phyloP scores from a whole-genome alignment of 768 basidiomycete species.

The Dacryopinax spathularia region DNA sequence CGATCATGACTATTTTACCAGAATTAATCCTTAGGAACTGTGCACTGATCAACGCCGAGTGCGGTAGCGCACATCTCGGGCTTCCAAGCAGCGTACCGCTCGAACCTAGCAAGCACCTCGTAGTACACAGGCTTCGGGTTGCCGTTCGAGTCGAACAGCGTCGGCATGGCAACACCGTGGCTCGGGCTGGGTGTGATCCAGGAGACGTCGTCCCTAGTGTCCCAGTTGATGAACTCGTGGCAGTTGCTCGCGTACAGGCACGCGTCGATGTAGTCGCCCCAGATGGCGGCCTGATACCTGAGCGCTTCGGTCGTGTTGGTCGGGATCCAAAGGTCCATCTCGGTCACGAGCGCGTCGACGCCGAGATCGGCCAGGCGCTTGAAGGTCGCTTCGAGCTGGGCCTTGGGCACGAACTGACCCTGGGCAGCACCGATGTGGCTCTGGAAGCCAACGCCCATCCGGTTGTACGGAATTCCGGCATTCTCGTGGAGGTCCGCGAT shows the following conservation, averaged over 20 bases:
- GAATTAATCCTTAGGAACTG: not conserved
- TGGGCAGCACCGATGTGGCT: not conserved
- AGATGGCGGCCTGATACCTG: constrained; percentile 6
- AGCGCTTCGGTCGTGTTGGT: constrained; percentile 6
- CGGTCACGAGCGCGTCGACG: constrained; percentile 8
- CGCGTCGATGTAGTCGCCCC: constrained; percentile 4
- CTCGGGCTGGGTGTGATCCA: constrained; percentile 4
- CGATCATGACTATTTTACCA: too few relatives aligned
- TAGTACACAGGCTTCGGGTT: constrained; percentile 10
- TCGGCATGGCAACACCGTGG: not conserved
- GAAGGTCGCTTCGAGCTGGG: constrained; percentile 5
- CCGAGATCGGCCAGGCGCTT: constrained; percentile 4
- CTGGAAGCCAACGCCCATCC: constrained; percentile 7
- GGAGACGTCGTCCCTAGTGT: constrained; percentile 8
- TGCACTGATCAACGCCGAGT: not conserved
- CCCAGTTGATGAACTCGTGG: constrained; percentile 11
- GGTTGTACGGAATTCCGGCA: constrained; percentile 1
- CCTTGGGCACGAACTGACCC: not conserved
- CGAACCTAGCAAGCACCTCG: constrained; percentile 8
- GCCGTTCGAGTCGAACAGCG: constrained; percentile 6
- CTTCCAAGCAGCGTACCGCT: constrained; percentile 6
- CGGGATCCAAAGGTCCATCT: constrained; percentile 8
- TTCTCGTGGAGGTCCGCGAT: not conserved
- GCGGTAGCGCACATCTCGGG: constrained; percentile 9
- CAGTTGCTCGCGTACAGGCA: constrained; percentile 11